Conservation (phyloP, 176 grass and related monocot genomes). For the Areca catechu region DNA sequence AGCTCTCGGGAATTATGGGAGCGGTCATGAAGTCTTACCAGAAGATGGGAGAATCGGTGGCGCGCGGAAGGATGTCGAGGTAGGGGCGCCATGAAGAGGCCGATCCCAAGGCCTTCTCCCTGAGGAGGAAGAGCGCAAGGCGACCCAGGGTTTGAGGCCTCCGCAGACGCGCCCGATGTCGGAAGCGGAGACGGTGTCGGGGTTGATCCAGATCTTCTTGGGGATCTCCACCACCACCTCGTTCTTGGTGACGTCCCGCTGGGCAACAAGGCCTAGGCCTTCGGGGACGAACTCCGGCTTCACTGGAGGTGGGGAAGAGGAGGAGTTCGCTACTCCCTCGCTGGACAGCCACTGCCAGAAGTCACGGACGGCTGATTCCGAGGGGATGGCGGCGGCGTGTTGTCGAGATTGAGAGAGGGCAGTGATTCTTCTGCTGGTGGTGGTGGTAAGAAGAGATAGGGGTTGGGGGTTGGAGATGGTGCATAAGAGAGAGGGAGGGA, state of each 20-base stretch:
- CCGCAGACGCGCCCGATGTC: slow-evolving; percentile 46
- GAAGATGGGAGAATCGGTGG: slow-evolving; percentile 87
- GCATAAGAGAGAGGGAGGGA: not conserved
- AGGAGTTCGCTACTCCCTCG: slow-evolving; percentile 30
- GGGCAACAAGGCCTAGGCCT: slow-evolving; percentile 72
- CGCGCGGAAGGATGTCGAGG: slow-evolving; percentile 56
- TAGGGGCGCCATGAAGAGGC: slow-evolving; percentile 83
- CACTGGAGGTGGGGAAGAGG: slow-evolving; percentile 6
- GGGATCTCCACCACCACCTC: slow-evolving; percentile 77
- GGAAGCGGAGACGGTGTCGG: slow-evolving; percentile 62
- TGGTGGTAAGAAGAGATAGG: not conserved
- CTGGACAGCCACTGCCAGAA: slow-evolving; percentile 64
- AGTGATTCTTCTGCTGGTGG: not conserved
- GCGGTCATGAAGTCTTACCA: slow-evolving; percentile 28
- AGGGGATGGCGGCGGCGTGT: slow-evolving; percentile 5
- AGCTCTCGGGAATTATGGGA: no score
- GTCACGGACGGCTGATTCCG: slow-evolving; percentile 37
- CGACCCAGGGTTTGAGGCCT: slow-evolving; percentile 58
- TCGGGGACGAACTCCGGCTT: slow-evolving; percentile 47
- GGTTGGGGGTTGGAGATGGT: slow-evolving; percentile 6
- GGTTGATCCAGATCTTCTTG: slow-evolving; percentile 89
- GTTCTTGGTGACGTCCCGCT: slow-evolving; percentile 42
- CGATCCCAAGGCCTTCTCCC: slow-evolving; percentile 42
- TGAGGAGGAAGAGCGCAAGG: slow-evolving; percentile 63
- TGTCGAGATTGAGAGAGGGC: slow-evolving; percentile 1